Percentiles rank a stretch among this genome's conserved stretches.
These are phyloP conservation scores for Larix kaempferi DNA, from an alignment of 75 land plant species.

Conservation along the genomic window DNA sequence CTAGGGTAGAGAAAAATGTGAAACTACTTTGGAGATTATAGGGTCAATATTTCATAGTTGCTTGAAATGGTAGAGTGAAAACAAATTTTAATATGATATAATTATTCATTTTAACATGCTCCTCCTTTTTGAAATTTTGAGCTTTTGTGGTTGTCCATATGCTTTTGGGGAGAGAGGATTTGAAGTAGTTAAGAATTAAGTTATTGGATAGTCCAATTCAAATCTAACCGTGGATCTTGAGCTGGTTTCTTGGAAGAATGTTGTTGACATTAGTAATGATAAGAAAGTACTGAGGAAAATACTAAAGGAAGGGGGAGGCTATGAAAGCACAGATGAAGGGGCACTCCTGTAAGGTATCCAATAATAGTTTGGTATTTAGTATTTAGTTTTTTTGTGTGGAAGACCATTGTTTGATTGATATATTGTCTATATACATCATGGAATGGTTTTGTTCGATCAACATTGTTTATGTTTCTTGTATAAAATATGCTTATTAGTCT, in stretches of 20 bases:
- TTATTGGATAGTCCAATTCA: slow-evolving; percentile 60
- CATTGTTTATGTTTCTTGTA: too few species aligned
- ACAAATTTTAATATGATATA: background rate
- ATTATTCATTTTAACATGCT: background rate
- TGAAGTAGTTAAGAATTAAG: slow-evolving; percentile 33
- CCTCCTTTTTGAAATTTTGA: background rate
- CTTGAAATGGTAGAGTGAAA: background rate
- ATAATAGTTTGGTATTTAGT: background rate
- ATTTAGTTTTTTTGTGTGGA: background rate
- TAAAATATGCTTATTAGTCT: background rate
- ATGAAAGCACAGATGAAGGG: slow-evolving; percentile 75
- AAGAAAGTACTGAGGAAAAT: slow-evolving; percentile 75
- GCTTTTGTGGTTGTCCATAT: slow-evolving; percentile 27
- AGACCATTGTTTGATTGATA: background rate
- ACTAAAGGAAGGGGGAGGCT: slow-evolving; percentile 67
- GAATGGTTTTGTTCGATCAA: too few species aligned
- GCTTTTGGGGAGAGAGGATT: slow-evolving; percentile 72
- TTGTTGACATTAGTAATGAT: slow-evolving; percentile 54
- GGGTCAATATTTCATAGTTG: too few species aligned
- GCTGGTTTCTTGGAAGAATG: slow-evolving; percentile 74
- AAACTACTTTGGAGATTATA: too few species aligned
- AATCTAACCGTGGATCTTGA: slow-evolving; percentile 53
- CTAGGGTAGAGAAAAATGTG: too few species aligned
- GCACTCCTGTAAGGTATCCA: slow-evolving; percentile 49
- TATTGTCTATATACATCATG: too few species aligned